Evolutionary conservation across 345 rosid genomes (phyloP).

Genomic region (Crucihimalaya himalaica): DNA sequence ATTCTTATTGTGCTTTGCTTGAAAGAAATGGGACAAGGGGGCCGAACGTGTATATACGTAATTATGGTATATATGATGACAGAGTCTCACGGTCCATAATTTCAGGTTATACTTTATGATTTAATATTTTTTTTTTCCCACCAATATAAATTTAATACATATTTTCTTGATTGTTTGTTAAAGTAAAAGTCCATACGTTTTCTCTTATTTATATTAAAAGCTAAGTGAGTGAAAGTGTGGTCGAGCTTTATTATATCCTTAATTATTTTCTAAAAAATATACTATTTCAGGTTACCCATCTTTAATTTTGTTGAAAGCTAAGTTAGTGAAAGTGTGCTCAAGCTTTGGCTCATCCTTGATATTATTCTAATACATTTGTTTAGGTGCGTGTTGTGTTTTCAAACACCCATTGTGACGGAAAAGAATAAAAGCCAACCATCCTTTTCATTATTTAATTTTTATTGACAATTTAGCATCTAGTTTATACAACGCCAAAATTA

Average conservation of each 20-base stretch:
- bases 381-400: conserved; percentile 38
- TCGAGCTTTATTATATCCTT: conserved; percentile 30
- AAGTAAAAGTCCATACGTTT: conserved; percentile 26
- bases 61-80: conserved; percentile 43
- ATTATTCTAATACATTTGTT: conserved; percentile 19
- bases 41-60: conserved; percentile 43
- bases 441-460: background rate
- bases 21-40: conserved; percentile 42
- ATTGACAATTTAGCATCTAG: conserved; percentile 18
- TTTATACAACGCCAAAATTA: conserved; percentile 25
- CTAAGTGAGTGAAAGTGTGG: conserved; percentile 42
- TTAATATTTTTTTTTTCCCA: background rate
- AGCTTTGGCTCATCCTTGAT: conserved; percentile 23
- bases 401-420: conserved; percentile 33
- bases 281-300: background rate
- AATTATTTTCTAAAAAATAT: background rate
- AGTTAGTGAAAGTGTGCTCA: conserved; percentile 42
- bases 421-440: conserved; percentile 28
- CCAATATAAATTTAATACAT: background rate
- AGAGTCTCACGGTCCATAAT: conserved; percentile 44
- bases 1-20: conserved; percentile 29
- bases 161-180: conserved; percentile 29
- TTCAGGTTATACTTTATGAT: conserved; percentile 40
- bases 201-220: conserved; percentile 29
- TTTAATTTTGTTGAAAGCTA: conserved; percentile 35